Evolutionary conservation across 1,284 basidiomycete species (phyloP).

Genomic region (Puccinia triticina): DNA sequence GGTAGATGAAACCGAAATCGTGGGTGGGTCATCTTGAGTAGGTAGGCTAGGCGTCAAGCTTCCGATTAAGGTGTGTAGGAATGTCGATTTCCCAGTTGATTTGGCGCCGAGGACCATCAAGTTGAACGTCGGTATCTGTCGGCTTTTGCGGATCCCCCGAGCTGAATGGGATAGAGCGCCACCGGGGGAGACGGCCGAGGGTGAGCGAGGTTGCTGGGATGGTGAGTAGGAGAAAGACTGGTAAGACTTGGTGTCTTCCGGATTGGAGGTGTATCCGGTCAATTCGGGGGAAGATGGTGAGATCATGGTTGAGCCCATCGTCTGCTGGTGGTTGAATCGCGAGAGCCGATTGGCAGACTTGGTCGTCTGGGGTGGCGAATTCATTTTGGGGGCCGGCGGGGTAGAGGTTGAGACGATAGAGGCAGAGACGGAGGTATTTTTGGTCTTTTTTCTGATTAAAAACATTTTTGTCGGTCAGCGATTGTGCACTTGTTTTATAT

Average conservation of each 20-base stretch:
- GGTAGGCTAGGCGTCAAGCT: slow-evolving; percentile 28
- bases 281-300: slow-evolving; percentile 7
- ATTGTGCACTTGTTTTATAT: background rate
- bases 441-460: slow-evolving; percentile 14
- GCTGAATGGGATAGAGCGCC: background rate
- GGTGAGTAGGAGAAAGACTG: slow-evolving; percentile 26
- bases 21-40: background rate
- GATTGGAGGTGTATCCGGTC: background rate
- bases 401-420: background rate
- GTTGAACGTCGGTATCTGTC: slow-evolving; percentile 45
- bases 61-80: slow-evolving; percentile 32
- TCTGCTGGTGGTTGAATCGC: background rate
- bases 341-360: background rate
- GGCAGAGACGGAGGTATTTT: slow-evolving; percentile 31
- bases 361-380: background rate
- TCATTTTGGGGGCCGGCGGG: background rate
- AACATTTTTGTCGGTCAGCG: slow-evolving; percentile 20
- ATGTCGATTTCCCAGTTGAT: slow-evolving; percentile 39
- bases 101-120: slow-evolving; percentile 31
- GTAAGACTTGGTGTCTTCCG: slow-evolving; percentile 32
- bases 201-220: slow-evolving; percentile 2
- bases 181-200: background rate
- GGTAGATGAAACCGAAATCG: background rate
- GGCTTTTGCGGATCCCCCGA: slow-evolving; percentile 14
- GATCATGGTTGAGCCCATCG: background rate